Evolutionary conservation across 2,329 filamentous ascomycete species (phyloP).

Genomic region (Pseudocercospora macadamiae): DNA sequence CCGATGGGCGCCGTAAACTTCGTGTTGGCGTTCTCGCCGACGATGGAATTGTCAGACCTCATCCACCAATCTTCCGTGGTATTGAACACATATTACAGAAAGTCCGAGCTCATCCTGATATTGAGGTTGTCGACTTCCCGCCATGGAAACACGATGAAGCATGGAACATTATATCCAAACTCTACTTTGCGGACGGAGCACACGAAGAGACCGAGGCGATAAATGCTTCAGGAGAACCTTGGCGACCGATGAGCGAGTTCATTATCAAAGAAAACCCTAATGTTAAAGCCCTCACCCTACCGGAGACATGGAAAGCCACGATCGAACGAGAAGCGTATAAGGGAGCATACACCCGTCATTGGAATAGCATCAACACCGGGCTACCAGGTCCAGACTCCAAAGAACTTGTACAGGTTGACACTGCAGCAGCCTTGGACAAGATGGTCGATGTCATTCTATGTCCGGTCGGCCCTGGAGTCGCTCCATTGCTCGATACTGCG

Average conservation of each 20-base stretch:
- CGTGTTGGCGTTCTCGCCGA: slow-evolving; percentile 66
- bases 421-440: slow-evolving; percentile 30
- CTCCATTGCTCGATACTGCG: slow-evolving; percentile 58
- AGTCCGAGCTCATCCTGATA: slow-evolving; percentile 49
- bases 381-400: slow-evolving; percentile 29
- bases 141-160: slow-evolving; percentile 54
- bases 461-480: slow-evolving; percentile 59
- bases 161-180: slow-evolving; percentile 49
- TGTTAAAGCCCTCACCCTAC: slow-evolving; percentile 45
- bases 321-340: slow-evolving; percentile 49
- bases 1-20: slow-evolving; percentile 44
- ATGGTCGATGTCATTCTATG: slow-evolving; percentile 65
- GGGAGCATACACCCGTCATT: slow-evolving; percentile 49
- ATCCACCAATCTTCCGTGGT: slow-evolving; percentile 65
- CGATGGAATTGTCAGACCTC: slow-evolving; percentile 66
- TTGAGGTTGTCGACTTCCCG: slow-evolving; percentile 58
- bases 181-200: slow-evolving; percentile 66
- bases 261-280: slow-evolving; percentile 61
- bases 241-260: slow-evolving; percentile 60
- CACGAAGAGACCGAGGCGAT: slow-evolving; percentile 57
- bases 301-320: slow-evolving; percentile 49
- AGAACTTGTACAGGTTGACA: slow-evolving; percentile 9
- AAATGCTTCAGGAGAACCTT: slow-evolving; percentile 59
- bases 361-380: slow-evolving; percentile 47
- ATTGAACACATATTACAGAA: slow-evolving; percentile 51